Conservation (phyloP, 2,329 filamentous ascomycete species). For the Exutisphaerella laricina region DNA sequence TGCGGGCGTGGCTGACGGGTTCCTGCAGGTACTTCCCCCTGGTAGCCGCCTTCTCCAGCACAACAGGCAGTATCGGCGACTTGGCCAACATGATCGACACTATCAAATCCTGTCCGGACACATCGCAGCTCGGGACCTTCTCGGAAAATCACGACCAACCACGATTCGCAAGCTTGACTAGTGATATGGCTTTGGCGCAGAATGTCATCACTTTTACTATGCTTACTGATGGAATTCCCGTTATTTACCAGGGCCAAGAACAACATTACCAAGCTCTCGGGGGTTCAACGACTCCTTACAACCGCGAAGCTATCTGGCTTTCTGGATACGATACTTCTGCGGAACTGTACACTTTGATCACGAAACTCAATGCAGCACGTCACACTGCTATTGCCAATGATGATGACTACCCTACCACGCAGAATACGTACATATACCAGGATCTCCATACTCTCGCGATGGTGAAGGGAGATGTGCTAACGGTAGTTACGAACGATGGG, state of each 20-base stretch:
- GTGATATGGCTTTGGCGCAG: slow-evolving; percentile 52
- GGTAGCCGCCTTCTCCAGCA: slow-evolving; percentile 34
- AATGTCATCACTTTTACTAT: slow-evolving; percentile 60
- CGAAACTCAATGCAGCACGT: slow-evolving; percentile 48
- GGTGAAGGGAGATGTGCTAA: slow-evolving; percentile 45
- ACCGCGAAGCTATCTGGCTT: slow-evolving; percentile 41
- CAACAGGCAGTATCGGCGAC: slow-evolving; percentile 34
- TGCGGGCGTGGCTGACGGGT: slow-evolving; percentile 8
- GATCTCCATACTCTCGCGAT: slow-evolving; percentile 42
- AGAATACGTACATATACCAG: slow-evolving; percentile 37
- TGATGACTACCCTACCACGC: slow-evolving; percentile 37
- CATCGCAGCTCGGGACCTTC: slow-evolving; percentile 37
- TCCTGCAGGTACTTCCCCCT: slow-evolving; percentile 35
- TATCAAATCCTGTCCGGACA: slow-evolving; percentile 36
- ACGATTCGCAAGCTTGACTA: slow-evolving; percentile 43
- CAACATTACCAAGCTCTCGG: slow-evolving; percentile 46
- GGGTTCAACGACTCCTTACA: slow-evolving; percentile 33
- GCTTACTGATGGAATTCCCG: slow-evolving; percentile 56
- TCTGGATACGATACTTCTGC: slow-evolving; percentile 38
- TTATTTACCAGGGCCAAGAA: slow-evolving; percentile 62
- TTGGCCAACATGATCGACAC: slow-evolving; percentile 33
- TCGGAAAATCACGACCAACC: slow-evolving; percentile 37
- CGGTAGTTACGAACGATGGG: slow-evolving; percentile 33
- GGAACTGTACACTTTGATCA: slow-evolving; percentile 39
- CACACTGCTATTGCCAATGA: slow-evolving; percentile 40